Evolutionary conservation across 257 asterid genomes (phyloP).

Genomic region (Mitragyna speciosa): DNA sequence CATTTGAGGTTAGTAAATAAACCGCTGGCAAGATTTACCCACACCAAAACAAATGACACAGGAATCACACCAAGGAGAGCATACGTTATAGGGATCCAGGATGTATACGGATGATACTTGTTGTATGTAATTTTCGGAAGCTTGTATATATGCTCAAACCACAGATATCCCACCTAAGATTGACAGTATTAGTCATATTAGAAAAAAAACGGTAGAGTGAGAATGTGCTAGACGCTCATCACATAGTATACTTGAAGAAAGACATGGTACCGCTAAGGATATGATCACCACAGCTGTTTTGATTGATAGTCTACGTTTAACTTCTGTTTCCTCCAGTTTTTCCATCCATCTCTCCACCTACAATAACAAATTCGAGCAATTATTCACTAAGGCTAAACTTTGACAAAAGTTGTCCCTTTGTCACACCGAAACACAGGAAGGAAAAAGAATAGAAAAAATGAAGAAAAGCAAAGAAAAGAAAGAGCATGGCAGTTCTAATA

Average conservation of each 20-base stretch:
- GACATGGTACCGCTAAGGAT: slow-evolving; percentile 55
- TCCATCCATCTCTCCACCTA: slow-evolving; percentile 97
- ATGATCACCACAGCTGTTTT: slow-evolving; percentile 51
- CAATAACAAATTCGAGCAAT: slow-evolving; percentile 21
- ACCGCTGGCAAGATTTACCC: slow-evolving; percentile 14
- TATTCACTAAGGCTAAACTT: background rate
- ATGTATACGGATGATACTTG: slow-evolving; percentile 92
- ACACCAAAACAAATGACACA: slow-evolving; percentile 7
- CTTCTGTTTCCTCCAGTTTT: slow-evolving; percentile 85
- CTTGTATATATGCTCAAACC: slow-evolving; percentile 83
- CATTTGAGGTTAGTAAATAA: background rate
- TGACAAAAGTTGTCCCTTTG: background rate
- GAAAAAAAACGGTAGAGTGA: slow-evolving; percentile 18
- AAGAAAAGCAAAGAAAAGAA: background rate
- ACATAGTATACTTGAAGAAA: slow-evolving; percentile 17
- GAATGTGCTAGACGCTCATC: slow-evolving; percentile 10
- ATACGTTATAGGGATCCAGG: slow-evolving; percentile 94
- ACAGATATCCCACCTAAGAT: slow-evolving; percentile 74
- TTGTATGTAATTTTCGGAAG: slow-evolving; percentile 79
- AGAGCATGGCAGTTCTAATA: background rate
- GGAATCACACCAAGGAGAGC: slow-evolving; percentile 17
- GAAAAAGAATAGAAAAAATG: background rate
- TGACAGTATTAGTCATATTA: slow-evolving; percentile 6
- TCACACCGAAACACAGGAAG: background rate
- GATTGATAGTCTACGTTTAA: slow-evolving; percentile 61